A percentile compares a stretch with the other conserved stretches of the same genome.
phyloP scores from a whole-genome alignment of 2,329 filamentous ascomycete species.

The Pseudogymnoascus sp. region DNA sequence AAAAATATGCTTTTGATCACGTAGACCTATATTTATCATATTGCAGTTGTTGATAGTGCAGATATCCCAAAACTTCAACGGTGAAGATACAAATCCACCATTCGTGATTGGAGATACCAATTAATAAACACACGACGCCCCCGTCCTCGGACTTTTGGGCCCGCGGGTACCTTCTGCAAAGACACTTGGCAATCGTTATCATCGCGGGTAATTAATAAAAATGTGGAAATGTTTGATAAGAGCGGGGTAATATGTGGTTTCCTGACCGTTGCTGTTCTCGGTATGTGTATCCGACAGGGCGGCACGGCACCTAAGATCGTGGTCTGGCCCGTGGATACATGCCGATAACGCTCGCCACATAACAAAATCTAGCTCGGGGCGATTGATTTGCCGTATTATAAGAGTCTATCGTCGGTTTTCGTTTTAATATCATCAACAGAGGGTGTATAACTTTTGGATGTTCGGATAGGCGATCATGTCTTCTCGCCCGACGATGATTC shows the following conservation, averaged over 20 bases:
- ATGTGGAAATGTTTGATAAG: constrained; percentile 9
- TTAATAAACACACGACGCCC: neutral
- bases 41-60: neutral
- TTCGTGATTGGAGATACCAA: neutral
- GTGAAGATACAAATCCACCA: neutral
- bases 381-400: neutral
- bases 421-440: neutral
- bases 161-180: neutral
- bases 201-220: constrained; percentile 14
- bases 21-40: neutral
- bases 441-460: neutral
- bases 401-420: neutral
- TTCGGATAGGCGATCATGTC: neutral
- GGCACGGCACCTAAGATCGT: neutral
- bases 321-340: neutral
- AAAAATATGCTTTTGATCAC: neutral
- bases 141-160: neutral
- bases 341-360: neutral
- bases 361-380: neutral
- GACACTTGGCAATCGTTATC: constrained; percentile 14
- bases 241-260: constrained; percentile 10
- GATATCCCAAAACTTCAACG: neutral
- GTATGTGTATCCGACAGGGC: constrained; percentile 7
- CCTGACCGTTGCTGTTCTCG: neutral
- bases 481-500: neutral